phyloP scores from a whole-genome alignment of 176 grass and related monocot genomes.

The Zoysia pacifica region DNA sequence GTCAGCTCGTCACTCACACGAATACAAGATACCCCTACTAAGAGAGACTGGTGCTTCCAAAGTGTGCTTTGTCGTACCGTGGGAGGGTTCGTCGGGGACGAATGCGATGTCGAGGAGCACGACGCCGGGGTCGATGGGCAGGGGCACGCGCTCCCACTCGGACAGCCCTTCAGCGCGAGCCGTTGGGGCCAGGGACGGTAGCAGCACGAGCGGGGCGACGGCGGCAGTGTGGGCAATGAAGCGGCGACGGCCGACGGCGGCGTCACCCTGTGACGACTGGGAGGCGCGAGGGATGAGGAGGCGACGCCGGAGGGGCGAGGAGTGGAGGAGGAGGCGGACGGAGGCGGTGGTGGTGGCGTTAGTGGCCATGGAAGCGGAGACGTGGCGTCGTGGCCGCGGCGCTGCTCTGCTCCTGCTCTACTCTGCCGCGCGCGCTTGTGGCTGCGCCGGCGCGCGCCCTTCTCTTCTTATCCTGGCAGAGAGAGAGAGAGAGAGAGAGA shows the following conservation, averaged over 20 bases:
- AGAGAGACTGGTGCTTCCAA: too few relatives aligned
- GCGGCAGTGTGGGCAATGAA: conserved; percentile 62
- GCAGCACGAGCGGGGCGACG: conserved; percentile 28
- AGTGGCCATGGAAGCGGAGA: conserved; percentile 62
- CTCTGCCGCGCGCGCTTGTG: neutral
- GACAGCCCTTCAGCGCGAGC: conserved; percentile 56
- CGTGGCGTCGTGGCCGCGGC: neutral
- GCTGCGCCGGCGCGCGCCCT: neutral
- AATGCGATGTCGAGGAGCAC: conserved; percentile 97
- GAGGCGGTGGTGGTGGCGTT: conserved; percentile 34
- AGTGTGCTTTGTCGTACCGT: conserved; percentile 41
- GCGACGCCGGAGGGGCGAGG: conserved; percentile 22
- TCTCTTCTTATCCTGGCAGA: conserved; percentile 26
- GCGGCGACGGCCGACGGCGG: conserved; percentile 34
- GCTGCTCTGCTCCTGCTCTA: neutral
- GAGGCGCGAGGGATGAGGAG: conserved; percentile 43
- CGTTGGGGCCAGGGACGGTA: neutral
- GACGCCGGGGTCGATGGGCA: conserved; percentile 84
- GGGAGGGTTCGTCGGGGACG: conserved; percentile 82
- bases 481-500: too few relatives aligned
- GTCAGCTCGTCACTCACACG: too few relatives aligned
- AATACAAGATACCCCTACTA: too few relatives aligned
- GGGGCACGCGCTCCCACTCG: conserved; percentile 83
- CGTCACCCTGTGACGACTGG: neutral
- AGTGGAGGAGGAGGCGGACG: conserved; percentile 41